Base-by-base conservation (phyloP, 2,329 filamentous ascomycete genomes). In the Trichoderma endophyticum region DNA sequence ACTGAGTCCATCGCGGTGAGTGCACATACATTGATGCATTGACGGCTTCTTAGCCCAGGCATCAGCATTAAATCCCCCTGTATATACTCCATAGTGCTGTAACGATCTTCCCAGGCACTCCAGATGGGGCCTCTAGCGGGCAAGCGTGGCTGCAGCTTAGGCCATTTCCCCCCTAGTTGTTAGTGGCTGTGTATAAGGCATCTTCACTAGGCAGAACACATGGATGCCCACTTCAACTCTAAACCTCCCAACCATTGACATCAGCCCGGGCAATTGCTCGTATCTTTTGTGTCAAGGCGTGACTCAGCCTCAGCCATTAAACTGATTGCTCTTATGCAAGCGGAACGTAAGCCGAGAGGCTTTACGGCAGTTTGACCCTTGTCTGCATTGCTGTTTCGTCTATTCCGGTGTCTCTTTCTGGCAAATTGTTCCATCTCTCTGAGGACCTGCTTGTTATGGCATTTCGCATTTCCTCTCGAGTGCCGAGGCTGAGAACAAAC, bases 111-210 rank as follows among this genome's bases (percentile, higher is more conserved):
- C 43, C 43, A 51, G 14, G 54, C 24, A 28, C 54, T 62, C 12
- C 14, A 36, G 3, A 34, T 1, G 34, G 51, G 32, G 48, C 48
- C 48, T n/a, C 21, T 56, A 24, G 43, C n/a, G 26, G 34, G 11
- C 30, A 14, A 18, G 6, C 32, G 43, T 36, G 48, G 64, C 64
- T 66, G 48, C 32, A 14, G 48, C 48, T 56, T 57, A n/a, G 32
- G 61, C 36, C 61, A 28, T 24, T 51, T 64, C 9, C 39, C 18
- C 36, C 34, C 51, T 39, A 28, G n/a, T 21, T 32, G 28, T 59
- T 59, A 15, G 64, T 67, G 64, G 51, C 64, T 67, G 64, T 30
- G 64, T 57, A 6, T 34, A 67, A 67, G 64, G 64, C 64, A 36
- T 24, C 64, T 59, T 59, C 56, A 39, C 64, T 24, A 43, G 64